Conservation (phyloP, 306 rosid genomes). For the Cicer yamashitae region DNA sequence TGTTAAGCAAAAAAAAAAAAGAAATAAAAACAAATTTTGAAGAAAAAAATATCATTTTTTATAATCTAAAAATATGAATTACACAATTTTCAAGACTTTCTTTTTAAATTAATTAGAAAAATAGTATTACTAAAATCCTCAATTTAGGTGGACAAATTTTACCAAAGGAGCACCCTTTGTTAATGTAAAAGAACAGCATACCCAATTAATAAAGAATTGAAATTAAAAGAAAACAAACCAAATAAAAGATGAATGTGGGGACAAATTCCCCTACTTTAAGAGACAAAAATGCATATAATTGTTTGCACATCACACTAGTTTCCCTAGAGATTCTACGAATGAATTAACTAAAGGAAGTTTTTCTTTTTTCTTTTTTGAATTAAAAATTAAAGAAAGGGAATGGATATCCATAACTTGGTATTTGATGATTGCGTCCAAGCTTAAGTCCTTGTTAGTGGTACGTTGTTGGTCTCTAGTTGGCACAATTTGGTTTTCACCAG, state of each 20-base stretch:
- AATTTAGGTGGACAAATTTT: no score
- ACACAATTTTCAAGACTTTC: no score
- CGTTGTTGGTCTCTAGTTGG: conserved; percentile 40
- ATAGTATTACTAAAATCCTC: no score
- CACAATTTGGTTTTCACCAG: conserved; percentile 22
- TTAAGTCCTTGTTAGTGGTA: conserved; percentile 43
- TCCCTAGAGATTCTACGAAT: not conserved
- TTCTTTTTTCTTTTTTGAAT: no score
- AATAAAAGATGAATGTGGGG: conserved; percentile 38
- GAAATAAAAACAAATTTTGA: no score
- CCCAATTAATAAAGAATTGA: not conserved
- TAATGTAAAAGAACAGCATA: no score
- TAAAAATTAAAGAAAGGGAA: not conserved
- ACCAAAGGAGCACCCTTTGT: no score
- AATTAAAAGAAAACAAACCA: not conserved
- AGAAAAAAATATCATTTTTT: no score
- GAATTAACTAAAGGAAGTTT: not conserved
- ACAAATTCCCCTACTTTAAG: conserved; percentile 32
- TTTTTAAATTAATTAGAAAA: no score
- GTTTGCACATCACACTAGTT: not conserved
- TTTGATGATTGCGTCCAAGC: conserved; percentile 45
- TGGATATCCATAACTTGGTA: conserved; percentile 38
- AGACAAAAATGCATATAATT: conserved; percentile 46
- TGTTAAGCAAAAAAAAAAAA: no score
- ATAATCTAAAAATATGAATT: no score